A percentile compares a stretch with the other conserved stretches of the same genome.
phyloP scores from a whole-genome alignment of 2,329 filamentous ascomycete species.

The Cladobotryum mycophilum region DNA sequence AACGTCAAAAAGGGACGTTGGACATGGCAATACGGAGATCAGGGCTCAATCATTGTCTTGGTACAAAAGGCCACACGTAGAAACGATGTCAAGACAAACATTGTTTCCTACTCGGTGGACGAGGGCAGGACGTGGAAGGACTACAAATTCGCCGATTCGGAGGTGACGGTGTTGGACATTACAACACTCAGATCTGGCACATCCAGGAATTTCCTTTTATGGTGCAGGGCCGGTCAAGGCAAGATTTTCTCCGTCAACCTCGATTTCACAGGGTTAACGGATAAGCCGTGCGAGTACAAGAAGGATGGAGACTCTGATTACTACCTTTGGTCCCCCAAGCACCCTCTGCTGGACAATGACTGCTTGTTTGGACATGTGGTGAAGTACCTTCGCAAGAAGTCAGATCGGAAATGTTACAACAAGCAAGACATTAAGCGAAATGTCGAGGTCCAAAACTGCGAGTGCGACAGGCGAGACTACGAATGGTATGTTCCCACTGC shows the following conservation, averaged over 20 bases:
- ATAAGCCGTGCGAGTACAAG: conserved; percentile 63
- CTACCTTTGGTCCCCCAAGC: conserved; percentile 77
- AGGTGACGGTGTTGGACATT: conserved; percentile 71
- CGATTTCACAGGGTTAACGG: conserved; percentile 78
- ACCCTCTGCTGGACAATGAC: conserved; percentile 69
- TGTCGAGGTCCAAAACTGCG: conserved; percentile 71
- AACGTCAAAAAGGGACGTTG: conserved; percentile 81
- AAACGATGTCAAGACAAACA: conserved; percentile 60
- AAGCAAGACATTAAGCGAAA: conserved; percentile 63
- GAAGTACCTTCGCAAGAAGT: conserved; percentile 84
- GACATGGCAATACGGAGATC: conserved; percentile 93
- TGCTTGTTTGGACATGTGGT: conserved; percentile 91
- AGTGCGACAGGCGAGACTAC: conserved; percentile 77
- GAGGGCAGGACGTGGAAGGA: conserved; percentile 75
- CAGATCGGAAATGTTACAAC: conserved; percentile 75
- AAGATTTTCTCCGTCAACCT: conserved; percentile 71
- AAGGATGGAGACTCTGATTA: conserved; percentile 65
- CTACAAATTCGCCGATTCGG: conserved; percentile 64
- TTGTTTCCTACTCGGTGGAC: conserved; percentile 70
- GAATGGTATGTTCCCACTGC: conserved; percentile 64
- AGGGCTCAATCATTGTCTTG: conserved; percentile 86
- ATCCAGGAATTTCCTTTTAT: conserved; percentile 86
- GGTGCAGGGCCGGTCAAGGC: conserved; percentile 58
- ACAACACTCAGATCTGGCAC: conserved; percentile 85
- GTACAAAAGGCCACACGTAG: conserved; percentile 66